A percentile compares a stretch with the other conserved stretches of the same genome.
phyloP scores from a whole-genome alignment of 169 alveolate species.

The Eimeria necatrix region DNA sequence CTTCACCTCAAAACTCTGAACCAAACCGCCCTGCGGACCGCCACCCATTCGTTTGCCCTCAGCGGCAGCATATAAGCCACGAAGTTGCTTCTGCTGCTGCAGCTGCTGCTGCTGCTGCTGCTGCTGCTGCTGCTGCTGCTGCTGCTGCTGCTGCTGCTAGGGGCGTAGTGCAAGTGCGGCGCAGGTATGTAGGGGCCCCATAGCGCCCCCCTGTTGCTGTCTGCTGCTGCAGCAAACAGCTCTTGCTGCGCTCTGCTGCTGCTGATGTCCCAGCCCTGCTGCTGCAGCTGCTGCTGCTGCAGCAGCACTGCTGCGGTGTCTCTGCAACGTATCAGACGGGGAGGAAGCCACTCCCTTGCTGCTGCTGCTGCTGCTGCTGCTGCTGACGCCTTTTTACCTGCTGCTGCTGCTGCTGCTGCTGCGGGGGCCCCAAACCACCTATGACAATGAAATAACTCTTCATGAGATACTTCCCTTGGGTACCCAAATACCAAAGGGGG shows the following conservation, averaged over 20 bases:
- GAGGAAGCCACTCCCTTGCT: neutral
- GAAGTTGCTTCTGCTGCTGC: neutral
- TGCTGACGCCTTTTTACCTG: neutral
- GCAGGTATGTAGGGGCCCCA: slow-evolving; percentile 23
- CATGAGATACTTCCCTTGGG: neutral
- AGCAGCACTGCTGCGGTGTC: slow-evolving; percentile 29
- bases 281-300: slow-evolving; percentile 53
- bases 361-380: neutral
- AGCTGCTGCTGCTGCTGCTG: neutral
- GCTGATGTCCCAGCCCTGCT: slow-evolving; percentile 15
- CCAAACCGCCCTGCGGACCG: slow-evolving; percentile 38
- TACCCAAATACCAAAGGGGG: neutral
- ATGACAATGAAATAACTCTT: neutral
- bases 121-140: neutral
- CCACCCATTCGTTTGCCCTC: slow-evolving; percentile 51
- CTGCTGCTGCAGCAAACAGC: neutral
- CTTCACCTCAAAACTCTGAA: neutral
- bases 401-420: neutral
- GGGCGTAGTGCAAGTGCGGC: neutral
- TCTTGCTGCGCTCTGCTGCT: slow-evolving; percentile 51
- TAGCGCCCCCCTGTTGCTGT: slow-evolving; percentile 11
- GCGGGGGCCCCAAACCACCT: neutral
- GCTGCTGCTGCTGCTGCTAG: neutral
- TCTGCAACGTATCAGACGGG: neutral
- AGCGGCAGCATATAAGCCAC: slow-evolving; percentile 29